Evolutionary conservation across 2,329 filamentous ascomycete species (phyloP).

Genomic region (Aspergillus sp.): DNA sequence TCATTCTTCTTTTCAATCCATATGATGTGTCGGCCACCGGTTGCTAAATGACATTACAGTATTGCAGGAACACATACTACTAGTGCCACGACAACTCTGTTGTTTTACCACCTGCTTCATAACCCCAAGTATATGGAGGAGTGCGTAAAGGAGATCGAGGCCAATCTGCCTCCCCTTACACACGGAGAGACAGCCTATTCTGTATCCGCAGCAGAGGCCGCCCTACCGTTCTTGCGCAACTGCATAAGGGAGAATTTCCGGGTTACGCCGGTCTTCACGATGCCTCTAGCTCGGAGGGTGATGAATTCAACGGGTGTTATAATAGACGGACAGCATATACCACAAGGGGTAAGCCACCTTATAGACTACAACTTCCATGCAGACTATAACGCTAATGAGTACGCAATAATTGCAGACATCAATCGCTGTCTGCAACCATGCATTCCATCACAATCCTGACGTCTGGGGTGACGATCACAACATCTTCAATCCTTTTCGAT

Average conservation of each 20-base stretch:
- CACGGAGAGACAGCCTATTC: conserved; percentile 25
- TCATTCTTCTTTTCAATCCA: too few species aligned
- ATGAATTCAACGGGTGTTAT: conserved; percentile 25
- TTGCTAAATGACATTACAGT: conserved; percentile 15
- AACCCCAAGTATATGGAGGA: conserved; percentile 23
- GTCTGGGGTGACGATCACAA: conserved; percentile 37
- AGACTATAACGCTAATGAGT: neutral
- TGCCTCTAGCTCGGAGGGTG: conserved; percentile 35
- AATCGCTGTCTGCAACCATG: conserved; percentile 37
- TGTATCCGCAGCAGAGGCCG: conserved; percentile 24
- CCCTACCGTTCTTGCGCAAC: conserved; percentile 28
- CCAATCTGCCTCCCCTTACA: neutral
- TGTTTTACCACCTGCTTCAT: conserved; percentile 38
- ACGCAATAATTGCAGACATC: conserved; percentile 24
- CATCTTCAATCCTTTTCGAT: conserved; percentile 33
- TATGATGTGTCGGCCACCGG: too few species aligned
- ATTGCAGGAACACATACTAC: conserved; percentile 40
- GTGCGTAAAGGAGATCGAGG: neutral
- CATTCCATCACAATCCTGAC: conserved; percentile 35
- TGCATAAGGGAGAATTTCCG: conserved; percentile 39
- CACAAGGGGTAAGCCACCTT: conserved; percentile 24
- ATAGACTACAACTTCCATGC: too few species aligned
- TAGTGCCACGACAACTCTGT: conserved; percentile 30
- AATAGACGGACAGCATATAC: conserved; percentile 29
- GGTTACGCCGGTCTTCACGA: conserved; percentile 38